Percentiles rank a stretch among this genome's conserved stretches.
Evolutionary conservation across 495 filamentous ascomycete genomes (phyloP).

Genomic region (Thermothielavioides terrestris): DNA sequence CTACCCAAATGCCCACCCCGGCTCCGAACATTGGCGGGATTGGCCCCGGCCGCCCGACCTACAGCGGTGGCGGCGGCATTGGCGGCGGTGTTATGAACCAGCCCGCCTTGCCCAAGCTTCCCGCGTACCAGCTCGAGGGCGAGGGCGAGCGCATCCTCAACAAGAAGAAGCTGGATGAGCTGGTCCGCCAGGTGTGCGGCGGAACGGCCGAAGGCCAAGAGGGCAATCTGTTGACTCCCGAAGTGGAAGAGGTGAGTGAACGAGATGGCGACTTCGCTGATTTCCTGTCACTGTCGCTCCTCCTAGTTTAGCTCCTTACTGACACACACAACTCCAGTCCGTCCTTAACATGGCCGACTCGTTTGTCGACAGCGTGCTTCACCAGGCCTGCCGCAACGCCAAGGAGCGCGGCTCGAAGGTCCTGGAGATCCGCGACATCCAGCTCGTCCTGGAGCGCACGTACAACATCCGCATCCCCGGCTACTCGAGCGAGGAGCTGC

Average conservation of each 20-base stretch:
- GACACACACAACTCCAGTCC: conserved; percentile 41
- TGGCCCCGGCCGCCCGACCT: conserved; percentile 59
- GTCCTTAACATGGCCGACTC: conserved; percentile 85
- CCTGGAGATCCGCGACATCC: conserved; percentile 87
- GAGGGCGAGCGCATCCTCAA: conserved; percentile 82
- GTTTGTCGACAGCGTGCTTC: conserved; percentile 86
- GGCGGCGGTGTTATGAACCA: conserved; percentile 74
- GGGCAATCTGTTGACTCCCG: conserved; percentile 64
- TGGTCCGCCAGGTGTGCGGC: conserved; percentile 88
- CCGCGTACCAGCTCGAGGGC: conserved; percentile 73
- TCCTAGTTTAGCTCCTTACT: neutral
- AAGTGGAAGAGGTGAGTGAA: conserved; percentile 80
- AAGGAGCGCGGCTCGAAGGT: conserved; percentile 83
- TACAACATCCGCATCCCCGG: conserved; percentile 98
- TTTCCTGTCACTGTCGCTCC: conserved; percentile 5
- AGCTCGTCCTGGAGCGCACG: conserved; percentile 89
- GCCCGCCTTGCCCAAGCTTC: conserved; percentile 73
- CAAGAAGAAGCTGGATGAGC: conserved; percentile 93
- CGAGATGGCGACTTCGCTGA: neutral
- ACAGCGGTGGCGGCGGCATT: conserved; percentile 61
- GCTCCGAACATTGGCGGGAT: conserved; percentile 52
- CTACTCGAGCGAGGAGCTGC: conserved; percentile 85
- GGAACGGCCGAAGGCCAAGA: conserved; percentile 60
- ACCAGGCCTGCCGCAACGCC: conserved; percentile 77
- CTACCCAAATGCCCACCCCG: conserved; percentile 56